phyloP scores from a whole-genome alignment of 139 green algal genomes.

The Micractinium conductrix region DNA sequence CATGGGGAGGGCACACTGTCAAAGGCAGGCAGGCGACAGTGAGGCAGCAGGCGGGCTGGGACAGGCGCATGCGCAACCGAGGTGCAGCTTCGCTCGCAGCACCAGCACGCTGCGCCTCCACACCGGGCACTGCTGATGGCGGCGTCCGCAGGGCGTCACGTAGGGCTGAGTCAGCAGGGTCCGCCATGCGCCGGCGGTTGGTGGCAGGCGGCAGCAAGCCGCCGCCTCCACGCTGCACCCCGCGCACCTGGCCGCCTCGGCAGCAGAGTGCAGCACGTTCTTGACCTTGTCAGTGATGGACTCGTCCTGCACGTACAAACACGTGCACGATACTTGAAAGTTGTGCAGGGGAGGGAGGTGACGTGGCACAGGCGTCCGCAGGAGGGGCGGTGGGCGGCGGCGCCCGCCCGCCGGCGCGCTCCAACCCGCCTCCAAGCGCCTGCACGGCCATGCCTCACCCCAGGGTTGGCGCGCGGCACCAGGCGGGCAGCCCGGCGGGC shows the following conservation, averaged over 20 bases:
- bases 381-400: not conserved
- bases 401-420: not conserved
- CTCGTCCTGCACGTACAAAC: constrained; percentile 29
- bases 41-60: too few species aligned
- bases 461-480: not conserved
- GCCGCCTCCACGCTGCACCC: too few species aligned
- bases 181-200: too few species aligned
- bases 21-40: too few species aligned
- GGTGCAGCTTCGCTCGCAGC: too few species aligned
- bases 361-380: not conserved
- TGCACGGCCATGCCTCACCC: not conserved
- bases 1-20: not conserved
- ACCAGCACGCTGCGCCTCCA: too few species aligned
- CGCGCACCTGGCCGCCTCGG: not conserved
- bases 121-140: too few species aligned
- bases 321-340: too few species aligned
- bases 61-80: too few species aligned
- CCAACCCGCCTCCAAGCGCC: not conserved
- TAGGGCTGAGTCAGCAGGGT: too few species aligned
- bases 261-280: not conserved
- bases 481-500: not conserved
- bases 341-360: not conserved
- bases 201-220: too few species aligned
- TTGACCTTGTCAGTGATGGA: constrained; percentile 42
- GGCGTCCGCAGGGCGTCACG: too few species aligned